These are phyloP conservation scores for Magnusiomyces fungicola DNA, from an alignment of 1,139 yeast species.

Conservation along the genomic window DNA sequence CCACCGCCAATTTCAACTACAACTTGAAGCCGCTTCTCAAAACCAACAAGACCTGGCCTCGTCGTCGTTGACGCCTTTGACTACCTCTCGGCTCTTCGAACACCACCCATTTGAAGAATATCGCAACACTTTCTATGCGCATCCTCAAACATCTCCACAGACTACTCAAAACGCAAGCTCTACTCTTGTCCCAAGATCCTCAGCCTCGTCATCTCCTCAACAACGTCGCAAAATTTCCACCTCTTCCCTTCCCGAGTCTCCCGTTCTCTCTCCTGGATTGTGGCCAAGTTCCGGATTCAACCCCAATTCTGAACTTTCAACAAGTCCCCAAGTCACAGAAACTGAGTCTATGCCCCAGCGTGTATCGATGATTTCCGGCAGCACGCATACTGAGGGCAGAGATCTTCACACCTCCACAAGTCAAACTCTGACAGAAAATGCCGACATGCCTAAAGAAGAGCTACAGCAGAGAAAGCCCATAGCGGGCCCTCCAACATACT, in stretches of 20 bases:
- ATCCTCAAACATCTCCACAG: too few relatives aligned
- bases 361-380: neutral
- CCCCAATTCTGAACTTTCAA: neutral
- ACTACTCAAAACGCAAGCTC: too few relatives aligned
- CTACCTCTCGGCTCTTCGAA: too few relatives aligned
- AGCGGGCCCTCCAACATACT: conserved; percentile 1
- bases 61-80: too few relatives aligned
- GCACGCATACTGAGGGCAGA: neutral
- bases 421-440: neutral
- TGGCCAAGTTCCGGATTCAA: neutral
- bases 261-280: conserved; percentile 1
- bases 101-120: too few relatives aligned
- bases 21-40: too few relatives aligned
- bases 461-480: neutral
- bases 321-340: neutral
- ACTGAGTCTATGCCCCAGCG: neutral
- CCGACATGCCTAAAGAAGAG: neutral
- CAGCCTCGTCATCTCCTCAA: neutral
- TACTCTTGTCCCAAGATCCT: too few relatives aligned
- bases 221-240: neutral
- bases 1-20: too few relatives aligned
- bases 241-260: neutral
- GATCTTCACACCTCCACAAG: neutral
- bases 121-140: too few relatives aligned
- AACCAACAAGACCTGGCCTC: too few relatives aligned